A percentile compares a stretch with the other conserved stretches of the same genome.
Conservation (phyloP, 1,284 basidiomycete species). For the Leucoagaricus sp. region DNA sequence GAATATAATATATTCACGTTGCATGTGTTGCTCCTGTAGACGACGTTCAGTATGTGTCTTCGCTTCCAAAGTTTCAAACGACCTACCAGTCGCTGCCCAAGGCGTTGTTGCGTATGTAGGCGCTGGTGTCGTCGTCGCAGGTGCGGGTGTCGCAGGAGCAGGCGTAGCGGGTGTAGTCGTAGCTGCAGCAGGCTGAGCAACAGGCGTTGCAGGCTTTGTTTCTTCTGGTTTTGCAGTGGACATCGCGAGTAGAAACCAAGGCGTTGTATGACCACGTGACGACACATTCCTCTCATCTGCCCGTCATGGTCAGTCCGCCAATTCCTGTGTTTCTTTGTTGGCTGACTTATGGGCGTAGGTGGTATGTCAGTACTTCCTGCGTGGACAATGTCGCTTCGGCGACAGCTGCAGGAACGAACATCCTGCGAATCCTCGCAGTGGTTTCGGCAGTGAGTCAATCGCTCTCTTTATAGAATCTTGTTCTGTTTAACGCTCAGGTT, state of each 20-base stretch:
- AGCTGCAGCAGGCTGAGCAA: not conserved
- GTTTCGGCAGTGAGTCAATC: constrained; percentile 37
- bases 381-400: constrained; percentile 72
- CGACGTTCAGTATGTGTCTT: not conserved
- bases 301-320: not conserved
- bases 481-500: constrained; percentile 13
- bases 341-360: constrained; percentile 20
- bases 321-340: not conserved
- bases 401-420: constrained; percentile 62
- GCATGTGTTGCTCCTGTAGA: constrained; percentile 1
- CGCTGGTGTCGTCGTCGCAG: constrained; percentile 28
- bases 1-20: not conserved
- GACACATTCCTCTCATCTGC: not conserved
- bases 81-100: constrained; percentile 34
- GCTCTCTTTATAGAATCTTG: not conserved
- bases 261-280: not conserved
- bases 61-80: not conserved
- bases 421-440: constrained; percentile 8
- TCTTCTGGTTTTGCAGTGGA: constrained; percentile 24
- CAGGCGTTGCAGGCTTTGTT: constrained; percentile 16
- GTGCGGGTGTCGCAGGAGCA: constrained; percentile 18
- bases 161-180: constrained; percentile 14
- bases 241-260: constrained; percentile 3
- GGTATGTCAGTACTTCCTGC: constrained; percentile 64
- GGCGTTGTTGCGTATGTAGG: constrained; percentile 32